Conservation (phyloP, 441 rosid genomes). For the Pelargonium cotyledonis region DNA sequence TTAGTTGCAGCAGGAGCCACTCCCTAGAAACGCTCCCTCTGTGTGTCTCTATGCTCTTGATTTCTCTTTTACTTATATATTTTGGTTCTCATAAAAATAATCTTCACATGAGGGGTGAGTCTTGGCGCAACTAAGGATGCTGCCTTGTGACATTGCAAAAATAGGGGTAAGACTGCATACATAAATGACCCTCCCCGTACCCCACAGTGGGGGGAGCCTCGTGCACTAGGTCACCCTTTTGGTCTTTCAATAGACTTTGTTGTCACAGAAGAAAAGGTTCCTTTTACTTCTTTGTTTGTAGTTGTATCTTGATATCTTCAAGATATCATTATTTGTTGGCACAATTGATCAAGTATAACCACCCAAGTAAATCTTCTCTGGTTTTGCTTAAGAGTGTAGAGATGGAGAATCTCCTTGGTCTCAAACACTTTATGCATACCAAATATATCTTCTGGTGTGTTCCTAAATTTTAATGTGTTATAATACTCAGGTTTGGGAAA, state of each 20-base stretch:
- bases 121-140: too few relatives aligned
- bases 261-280: conserved; percentile 3
- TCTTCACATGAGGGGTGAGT: too few relatives aligned
- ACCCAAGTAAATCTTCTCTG: not conserved
- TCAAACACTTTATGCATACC: not conserved
- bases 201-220: not conserved
- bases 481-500: conserved; percentile 77
- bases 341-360: not conserved
- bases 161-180: too few relatives aligned
- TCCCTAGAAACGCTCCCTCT: not conserved
- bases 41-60: not conserved
- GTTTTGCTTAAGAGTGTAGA: not conserved
- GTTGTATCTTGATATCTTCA: not conserved
- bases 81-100: too few relatives aligned
- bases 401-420: conserved; percentile 11
- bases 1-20: not conserved
- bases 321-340: not conserved
- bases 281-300: not conserved
- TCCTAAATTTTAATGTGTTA: conserved; percentile 1
- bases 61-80: not conserved
- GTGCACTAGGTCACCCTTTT: not conserved
- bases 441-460: not conserved
- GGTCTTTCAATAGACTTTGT: not conserved
- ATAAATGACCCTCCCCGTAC: not conserved
- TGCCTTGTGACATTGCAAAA: too few relatives aligned